Percentiles rank a stretch among this genome's conserved stretches.
These are phyloP conservation scores for Citrus hindsii DNA, from an alignment of 345 rosid genomes.

Conservation along the genomic window DNA sequence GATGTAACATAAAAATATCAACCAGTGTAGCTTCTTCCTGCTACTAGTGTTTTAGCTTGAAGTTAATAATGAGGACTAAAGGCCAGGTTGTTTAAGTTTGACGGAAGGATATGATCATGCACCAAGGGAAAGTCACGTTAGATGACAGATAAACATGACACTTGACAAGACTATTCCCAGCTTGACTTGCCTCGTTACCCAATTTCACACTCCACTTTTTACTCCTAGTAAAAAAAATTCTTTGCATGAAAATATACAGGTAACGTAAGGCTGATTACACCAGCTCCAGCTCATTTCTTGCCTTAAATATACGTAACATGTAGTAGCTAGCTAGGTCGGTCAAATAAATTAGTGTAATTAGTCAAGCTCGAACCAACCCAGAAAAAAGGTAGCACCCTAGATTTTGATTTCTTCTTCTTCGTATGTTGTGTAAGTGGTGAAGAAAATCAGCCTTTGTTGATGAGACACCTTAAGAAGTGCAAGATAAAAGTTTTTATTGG, in stretches of 20 bases:
- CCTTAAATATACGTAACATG: not conserved
- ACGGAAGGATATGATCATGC: not conserved
- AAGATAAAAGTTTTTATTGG: conserved; percentile 27
- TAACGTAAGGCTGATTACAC: not conserved
- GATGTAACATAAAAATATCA: too few species aligned
- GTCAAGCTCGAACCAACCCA: not conserved
- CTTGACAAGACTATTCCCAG: too few species aligned
- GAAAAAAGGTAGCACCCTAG: not conserved
- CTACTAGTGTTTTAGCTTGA: not conserved
- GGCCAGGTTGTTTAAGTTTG: not conserved
- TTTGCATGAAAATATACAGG: not conserved
- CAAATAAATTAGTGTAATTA: not conserved
- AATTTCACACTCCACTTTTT: not conserved
- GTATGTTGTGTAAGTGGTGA: not conserved
- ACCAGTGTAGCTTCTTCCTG: not conserved
- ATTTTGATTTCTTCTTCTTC: not conserved
- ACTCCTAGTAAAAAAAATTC: not conserved
- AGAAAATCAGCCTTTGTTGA: conserved; percentile 12
- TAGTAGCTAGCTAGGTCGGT: not conserved
- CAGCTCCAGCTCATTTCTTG: not conserved
- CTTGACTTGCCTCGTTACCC: not conserved
- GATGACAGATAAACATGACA: not conserved
- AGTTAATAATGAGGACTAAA: not conserved
- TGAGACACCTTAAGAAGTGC: conserved; percentile 16
- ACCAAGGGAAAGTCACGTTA: not conserved